phyloP scores from a whole-genome alignment of 768 basidiomycete species.

The Leccinum obscurum region DNA sequence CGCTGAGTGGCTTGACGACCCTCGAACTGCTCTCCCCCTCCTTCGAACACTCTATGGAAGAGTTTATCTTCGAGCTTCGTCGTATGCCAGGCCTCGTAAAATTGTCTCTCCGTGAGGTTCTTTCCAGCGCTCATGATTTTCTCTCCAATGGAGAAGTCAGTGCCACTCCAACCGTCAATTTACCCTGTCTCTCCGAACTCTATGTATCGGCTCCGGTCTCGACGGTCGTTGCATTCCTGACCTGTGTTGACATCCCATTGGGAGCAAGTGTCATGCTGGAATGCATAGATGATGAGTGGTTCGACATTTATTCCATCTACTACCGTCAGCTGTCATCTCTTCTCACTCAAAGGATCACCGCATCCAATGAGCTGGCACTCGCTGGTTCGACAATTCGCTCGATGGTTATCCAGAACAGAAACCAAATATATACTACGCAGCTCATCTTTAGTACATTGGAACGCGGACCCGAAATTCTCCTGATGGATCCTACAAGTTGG shows the following conservation, averaged over 20 bases:
- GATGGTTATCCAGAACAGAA: not conserved
- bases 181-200: not conserved
- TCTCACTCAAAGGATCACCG: not conserved
- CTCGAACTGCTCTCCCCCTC: not conserved
- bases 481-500: too few species aligned
- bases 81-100: not conserved
- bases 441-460: not conserved
- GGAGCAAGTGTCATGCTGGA: not conserved
- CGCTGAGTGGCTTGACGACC: not conserved
- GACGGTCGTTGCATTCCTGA: not conserved
- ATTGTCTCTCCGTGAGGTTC: accelerated
- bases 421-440: not conserved
- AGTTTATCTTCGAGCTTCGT: not conserved
- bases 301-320: not conserved
- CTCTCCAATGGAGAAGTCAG: not conserved
- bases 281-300: too few species aligned
- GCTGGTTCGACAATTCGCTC: not conserved
- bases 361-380: not conserved
- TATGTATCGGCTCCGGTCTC: not conserved
- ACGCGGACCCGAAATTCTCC: not conserved
- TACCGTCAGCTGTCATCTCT: not conserved
- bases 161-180: not conserved
- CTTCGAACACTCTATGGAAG: not conserved
- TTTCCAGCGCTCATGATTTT: not conserved
- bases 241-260: not conserved